Conservation (phyloP, 495 filamentous ascomycete species). For the Neurospora sp. region DNA sequence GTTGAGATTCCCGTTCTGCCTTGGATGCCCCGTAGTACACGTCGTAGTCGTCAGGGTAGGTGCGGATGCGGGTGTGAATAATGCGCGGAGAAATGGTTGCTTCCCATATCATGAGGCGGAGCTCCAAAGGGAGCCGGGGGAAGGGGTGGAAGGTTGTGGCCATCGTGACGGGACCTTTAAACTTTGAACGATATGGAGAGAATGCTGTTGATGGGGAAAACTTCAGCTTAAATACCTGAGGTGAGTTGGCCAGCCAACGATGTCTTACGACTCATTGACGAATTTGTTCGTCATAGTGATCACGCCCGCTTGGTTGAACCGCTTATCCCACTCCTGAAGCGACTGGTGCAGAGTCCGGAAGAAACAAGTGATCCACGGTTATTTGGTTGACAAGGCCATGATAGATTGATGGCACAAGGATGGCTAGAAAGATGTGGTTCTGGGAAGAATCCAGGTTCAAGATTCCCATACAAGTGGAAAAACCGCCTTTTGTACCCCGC, state of each 20-base stretch:
- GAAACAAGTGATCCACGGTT: too few relatives aligned
- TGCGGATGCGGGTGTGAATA: neutral
- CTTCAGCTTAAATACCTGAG: neutral
- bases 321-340: neutral
- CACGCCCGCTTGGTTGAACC: neutral
- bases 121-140: slow-evolving; percentile 23
- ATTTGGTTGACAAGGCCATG: too few relatives aligned
- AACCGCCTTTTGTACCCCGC: too few relatives aligned
- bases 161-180: neutral
- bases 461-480: too few relatives aligned
- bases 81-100: neutral
- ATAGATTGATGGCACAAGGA: too few relatives aligned
- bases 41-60: neutral
- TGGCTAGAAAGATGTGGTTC: too few relatives aligned
- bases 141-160: slow-evolving; percentile 18
- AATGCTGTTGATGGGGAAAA: neutral
- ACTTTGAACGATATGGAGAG: neutral
- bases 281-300: neutral
- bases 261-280: neutral
- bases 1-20: too few relatives aligned
- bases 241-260: neutral
- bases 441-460: too few relatives aligned
- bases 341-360: neutral
- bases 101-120: slow-evolving; percentile 28
- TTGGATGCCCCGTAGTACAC: too few relatives aligned